These are phyloP conservation scores for Amanita subjunquillea DNA, from an alignment of 768 basidiomycete genomes.

Conservation along the genomic window DNA sequence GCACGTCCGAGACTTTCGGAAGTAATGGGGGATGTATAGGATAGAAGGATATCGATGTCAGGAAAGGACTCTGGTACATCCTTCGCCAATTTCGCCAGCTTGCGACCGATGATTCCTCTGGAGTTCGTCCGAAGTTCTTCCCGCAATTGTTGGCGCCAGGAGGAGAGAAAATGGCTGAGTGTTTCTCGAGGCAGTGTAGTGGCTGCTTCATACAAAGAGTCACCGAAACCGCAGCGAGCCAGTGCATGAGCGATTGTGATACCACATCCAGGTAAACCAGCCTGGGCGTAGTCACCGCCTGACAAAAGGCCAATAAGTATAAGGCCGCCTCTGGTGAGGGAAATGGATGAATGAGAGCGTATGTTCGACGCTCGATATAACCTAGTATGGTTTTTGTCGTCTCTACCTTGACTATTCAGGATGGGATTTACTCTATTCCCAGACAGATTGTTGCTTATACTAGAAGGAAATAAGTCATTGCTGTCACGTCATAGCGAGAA, in stretches of 20 bases:
- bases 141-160: slow-evolving; percentile 54
- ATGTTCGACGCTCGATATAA: slow-evolving; percentile 33
- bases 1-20: slow-evolving; percentile 46
- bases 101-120: slow-evolving; percentile 49
- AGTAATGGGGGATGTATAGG: slow-evolving; percentile 72
- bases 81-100: slow-evolving; percentile 54
- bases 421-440: slow-evolving; percentile 59
- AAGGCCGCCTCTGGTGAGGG: slow-evolving; percentile 58
- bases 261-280: slow-evolving; percentile 60
- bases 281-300: slow-evolving; percentile 86
- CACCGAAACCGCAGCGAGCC: slow-evolving; percentile 74
- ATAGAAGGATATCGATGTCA: slow-evolving; percentile 58
- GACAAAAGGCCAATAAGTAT: slow-evolving; percentile 77
- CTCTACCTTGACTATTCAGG: slow-evolving; percentile 55
- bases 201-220: slow-evolving; percentile 54
- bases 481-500: slow-evolving; percentile 4
- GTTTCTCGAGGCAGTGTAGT: slow-evolving; percentile 30
- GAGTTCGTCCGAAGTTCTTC: slow-evolving; percentile 64
- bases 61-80: slow-evolving; percentile 62
- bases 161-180: slow-evolving; percentile 42
- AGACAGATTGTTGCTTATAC: slow-evolving; percentile 61
- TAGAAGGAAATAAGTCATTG: slow-evolving; percentile 16
- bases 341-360: slow-evolving; percentile 26
- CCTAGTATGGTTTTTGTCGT: slow-evolving; percentile 62
- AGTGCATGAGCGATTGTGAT: slow-evolving; percentile 65